Base-by-base conservation (phyloP, 164 flowering plant species). In the Kingdonia uniflora region DNA sequence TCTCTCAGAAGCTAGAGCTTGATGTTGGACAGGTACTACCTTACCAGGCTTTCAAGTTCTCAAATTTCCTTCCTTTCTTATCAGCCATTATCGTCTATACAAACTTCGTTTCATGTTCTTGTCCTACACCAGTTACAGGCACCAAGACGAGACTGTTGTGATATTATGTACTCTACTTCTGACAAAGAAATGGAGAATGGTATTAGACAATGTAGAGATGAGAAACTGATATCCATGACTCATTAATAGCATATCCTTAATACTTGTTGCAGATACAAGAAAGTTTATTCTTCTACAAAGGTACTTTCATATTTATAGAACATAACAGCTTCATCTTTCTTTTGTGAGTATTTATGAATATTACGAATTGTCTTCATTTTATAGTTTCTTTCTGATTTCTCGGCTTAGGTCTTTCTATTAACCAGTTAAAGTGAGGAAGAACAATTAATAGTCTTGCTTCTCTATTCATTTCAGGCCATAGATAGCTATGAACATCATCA, bases 71-170 rank as follows among this genome's bases (percentile, higher is more conserved):
- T 17, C 12, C 14, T 19, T 11, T 22, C 11, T 3, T 2, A 19
- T 45, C 22, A 2, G n/a, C 15, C 26, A 20, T 2, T 47, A 21
- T 47, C 7, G 11, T 47, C 10, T 22, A 20, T 21, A 47, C 11
- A 12, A 21, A 12, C 14, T 20, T 20, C n/a, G n/a, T 47, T 2
- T 20, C 5, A 40, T 52, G 26, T 53, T 35, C 14, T 25, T 23
- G 44, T 57, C 35, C 10, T 17, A 38, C 65, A 57, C 40, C 61
- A 74, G 84, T 59, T 79, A 70, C 71, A 68, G 65, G 74, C 80
- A 47, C 85, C 76, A 13, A 79, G 95, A 54, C 77, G 96, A n/a
- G 78, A 74, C 20, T 88, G 96, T 58, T 82, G 94, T 61, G 75
- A 74, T 63, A 59, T 85, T 58, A 43, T 64, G 24, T 59, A 76